Evolutionary conservation across 805 yeast species (phyloP).

Genomic region (Saccharomycopsis oosterbeekiorum): DNA sequence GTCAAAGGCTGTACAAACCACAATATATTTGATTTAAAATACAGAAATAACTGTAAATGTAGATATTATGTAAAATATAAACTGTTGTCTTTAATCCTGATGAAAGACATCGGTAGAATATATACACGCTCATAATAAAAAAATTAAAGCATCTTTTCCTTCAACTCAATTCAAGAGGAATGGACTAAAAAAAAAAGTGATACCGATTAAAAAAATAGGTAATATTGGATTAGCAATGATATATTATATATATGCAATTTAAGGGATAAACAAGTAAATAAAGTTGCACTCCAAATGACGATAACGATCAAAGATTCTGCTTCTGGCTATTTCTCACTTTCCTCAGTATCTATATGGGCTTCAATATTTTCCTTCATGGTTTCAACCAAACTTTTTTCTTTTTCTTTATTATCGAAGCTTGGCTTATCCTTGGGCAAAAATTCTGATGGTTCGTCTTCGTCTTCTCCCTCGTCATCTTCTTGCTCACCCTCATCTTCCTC

Average conservation of each 20-base stretch:
- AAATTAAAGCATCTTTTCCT: too few species aligned
- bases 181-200: neutral
- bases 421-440: neutral
- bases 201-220: neutral
- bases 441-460: slow-evolving; percentile 2
- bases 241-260: neutral
- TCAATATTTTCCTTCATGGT: neutral
- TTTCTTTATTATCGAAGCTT: neutral
- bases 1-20: neutral
- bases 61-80: too few species aligned
- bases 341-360: neutral
- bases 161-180: too few species aligned
- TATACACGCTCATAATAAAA: too few species aligned
- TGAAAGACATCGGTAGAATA: too few species aligned
- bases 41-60: too few species aligned
- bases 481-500: neutral
- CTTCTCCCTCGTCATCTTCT: slow-evolving; percentile 8
- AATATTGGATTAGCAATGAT: neutral
- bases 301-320: neutral
- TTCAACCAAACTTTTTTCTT: neutral
- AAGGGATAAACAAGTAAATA: neutral
- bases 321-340: neutral
- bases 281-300: too few species aligned
- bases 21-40: neutral
- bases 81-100: too few species aligned